Conservation (phyloP, 495 filamentous ascomycete genomes). For the Rusavskia elegans region DNA sequence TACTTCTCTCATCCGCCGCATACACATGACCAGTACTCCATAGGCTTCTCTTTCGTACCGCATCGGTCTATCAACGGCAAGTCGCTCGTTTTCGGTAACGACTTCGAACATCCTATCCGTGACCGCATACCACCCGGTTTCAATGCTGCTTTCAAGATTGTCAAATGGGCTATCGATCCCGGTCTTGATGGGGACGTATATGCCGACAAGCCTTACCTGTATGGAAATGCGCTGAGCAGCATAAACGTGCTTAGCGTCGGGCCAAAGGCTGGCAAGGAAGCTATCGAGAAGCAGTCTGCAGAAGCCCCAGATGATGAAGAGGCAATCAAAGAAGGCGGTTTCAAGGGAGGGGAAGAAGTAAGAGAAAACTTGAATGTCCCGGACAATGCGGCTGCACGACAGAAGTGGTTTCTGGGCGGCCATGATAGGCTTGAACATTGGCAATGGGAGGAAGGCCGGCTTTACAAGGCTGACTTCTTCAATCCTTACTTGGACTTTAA, state of each 20-base stretch:
- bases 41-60: slow-evolving; percentile 59
- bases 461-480: slow-evolving; percentile 71
- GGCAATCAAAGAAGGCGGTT: slow-evolving; percentile 53
- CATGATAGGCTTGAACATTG: slow-evolving; percentile 28
- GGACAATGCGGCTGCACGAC: slow-evolving; percentile 33
- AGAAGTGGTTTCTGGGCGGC: slow-evolving; percentile 46
- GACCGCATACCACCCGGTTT: slow-evolving; percentile 80
- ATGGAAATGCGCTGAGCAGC: slow-evolving; percentile 55
- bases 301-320: slow-evolving; percentile 15
- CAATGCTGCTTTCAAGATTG: slow-evolving; percentile 59
- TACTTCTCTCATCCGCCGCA: slow-evolving; percentile 66
- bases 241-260: slow-evolving; percentile 61
- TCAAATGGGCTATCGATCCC: slow-evolving; percentile 77
- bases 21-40: slow-evolving; percentile 61
- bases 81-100: slow-evolving; percentile 79
- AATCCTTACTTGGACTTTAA: slow-evolving; percentile 86
- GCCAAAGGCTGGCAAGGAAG: slow-evolving; percentile 26
- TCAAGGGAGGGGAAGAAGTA: slow-evolving; percentile 37
- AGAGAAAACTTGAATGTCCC: slow-evolving; percentile 35
- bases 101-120: slow-evolving; percentile 77
- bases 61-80: slow-evolving; percentile 47
- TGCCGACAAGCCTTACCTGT: slow-evolving; percentile 70
- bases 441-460: slow-evolving; percentile 39
- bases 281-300: slow-evolving; percentile 28
- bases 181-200: slow-evolving; percentile 77